Evolutionary conservation across 305 asterid species (phyloP), one percentile per base, ranked within the genome.

Genomic region (Euphrasia arctica): DNA sequence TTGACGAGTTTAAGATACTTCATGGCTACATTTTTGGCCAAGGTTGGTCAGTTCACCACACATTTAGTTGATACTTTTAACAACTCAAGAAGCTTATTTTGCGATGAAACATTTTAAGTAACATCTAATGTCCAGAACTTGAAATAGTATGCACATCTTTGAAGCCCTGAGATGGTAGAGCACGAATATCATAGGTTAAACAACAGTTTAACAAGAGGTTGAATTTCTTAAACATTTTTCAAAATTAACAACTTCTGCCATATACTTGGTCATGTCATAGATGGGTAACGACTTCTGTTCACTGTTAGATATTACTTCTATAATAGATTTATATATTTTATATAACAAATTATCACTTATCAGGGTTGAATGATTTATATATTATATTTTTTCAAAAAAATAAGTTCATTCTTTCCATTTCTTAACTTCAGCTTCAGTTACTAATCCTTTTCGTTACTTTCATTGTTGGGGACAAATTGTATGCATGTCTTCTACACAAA

Each of bases 1-100:
- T 78, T 93, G 76, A 72, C 71, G 57, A 80, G 86, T 73, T 81
- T 93, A 62, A 86, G 96, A 90, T 84, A 77, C 83, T 82, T 32
- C 66, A 71, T 90, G 79, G 86, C 97, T 49, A 72, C 88, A 9
- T 93, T 93, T 82, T 78, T 93, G 84, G 97, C 96, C 59, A 90
- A 90, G 99, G 99, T 88, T 63, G 70, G 74, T 63, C 43, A 45
- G 47, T 63, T 66, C 48, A 3, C 65, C 43, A 5, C 65, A 2
- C 49, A 15, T 13, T 34, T 8, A 48, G 54, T 12, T 60, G 64
- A 65, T 54, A 22, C 10, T 25, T 28, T 10, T 3, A 9, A 48
- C 22, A 57, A 57, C 27, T 27, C 27, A 18, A 51, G 27, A 15
- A 51, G 51, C 18, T 28, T 50, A 18, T 63, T 34, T 59, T 32